Base-by-base conservation (phyloP, 2,329 filamentous ascomycete genomes). In the Ascomycota sp. region DNA sequence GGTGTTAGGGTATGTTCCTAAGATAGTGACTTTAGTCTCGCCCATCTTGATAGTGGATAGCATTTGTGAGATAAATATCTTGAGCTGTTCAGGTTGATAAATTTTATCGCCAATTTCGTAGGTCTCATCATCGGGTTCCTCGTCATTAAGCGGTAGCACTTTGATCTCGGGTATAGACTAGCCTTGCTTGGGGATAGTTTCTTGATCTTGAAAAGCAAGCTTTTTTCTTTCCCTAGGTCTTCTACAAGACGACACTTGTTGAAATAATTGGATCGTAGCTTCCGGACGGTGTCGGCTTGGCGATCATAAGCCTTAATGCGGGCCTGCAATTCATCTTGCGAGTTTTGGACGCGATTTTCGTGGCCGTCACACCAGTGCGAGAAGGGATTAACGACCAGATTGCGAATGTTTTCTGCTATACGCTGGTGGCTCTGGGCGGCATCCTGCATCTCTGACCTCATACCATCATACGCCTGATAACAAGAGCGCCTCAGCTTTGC, bases 151-250 rank as follows among this genome's bases (percentile, higher is more conserved):
- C 27, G 76, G 65, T 13, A 78, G 72, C 25, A 95, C 74, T 52
- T 94, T 91, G 53, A 98, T 92, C 47, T 83, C 85, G 27, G 80
- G 79, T 25, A 82, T 77, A 23, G 54, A 52, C 32, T 69, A 63
- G 34, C 12, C 23, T 8, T 42, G 43, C 49, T 72, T 61, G 3
- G 78, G 75, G 50, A 77, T 83, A 22, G 52, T 60, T 43, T 75
- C 69, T 2, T 83, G 82, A 39, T 85, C 82, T 51, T 93, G 83
- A 55, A 98, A 98, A 24, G 85, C 89, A 32, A 98, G 67, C 56
- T 98, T 95, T 94, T 93, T 60, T 98, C 91, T 55, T 98, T 89
- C 51, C 98, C 89, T 35, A 95, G 59, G 48, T 98, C 89, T 50
- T 98, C 91, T 6, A 95, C 77, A 36, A 94, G 61, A 29, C 91